Percentiles rank a stretch among this genome's conserved stretches.
Evolutionary conservation across 768 basidiomycete genomes (phyloP).

Genomic region (Kwoniella sp.): DNA sequence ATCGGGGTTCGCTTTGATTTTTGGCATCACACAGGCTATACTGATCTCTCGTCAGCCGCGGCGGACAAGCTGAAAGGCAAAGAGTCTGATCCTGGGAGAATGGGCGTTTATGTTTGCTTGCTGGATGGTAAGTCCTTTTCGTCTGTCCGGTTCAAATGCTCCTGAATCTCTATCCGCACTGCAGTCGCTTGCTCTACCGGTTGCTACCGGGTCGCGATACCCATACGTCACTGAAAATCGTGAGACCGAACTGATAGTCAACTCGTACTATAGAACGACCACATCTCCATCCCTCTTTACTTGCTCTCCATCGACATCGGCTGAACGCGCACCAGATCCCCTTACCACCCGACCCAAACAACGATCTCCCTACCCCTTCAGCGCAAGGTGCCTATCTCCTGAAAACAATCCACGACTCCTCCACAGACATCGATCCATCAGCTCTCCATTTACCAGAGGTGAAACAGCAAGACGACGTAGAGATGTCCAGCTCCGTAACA

Average conservation of each 20-base stretch:
- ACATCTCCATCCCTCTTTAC: constrained; percentile 41
- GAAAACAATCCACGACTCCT: too few species aligned
- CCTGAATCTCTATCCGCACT: too few species aligned
- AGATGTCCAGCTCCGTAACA: background rate
- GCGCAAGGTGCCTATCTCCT: too few species aligned
- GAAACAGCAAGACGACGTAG: constrained; percentile 3
- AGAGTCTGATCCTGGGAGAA: constrained; percentile 43
- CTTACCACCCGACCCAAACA: constrained; percentile 28
- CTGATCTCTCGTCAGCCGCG: background rate
- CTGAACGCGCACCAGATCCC: constrained; percentile 31
- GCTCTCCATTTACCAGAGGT: too few species aligned
- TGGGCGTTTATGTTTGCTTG: constrained; percentile 44
- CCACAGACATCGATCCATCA: background rate
- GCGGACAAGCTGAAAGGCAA: constrained; percentile 19
- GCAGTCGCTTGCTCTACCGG: background rate
- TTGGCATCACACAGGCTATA: constrained; percentile 23
- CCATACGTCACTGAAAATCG: background rate
- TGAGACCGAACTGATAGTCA: background rate
- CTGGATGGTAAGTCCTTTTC: constrained; percentile 42
- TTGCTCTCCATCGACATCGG: constrained; percentile 43
- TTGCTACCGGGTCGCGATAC: background rate
- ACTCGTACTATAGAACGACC: constrained; percentile 27
- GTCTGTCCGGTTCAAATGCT: background rate
- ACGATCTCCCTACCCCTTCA: constrained; percentile 20
- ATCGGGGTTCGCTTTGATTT: background rate